Base-by-base conservation (phyloP, 1,139 yeast species). In the Candida glucosophila region DNA sequence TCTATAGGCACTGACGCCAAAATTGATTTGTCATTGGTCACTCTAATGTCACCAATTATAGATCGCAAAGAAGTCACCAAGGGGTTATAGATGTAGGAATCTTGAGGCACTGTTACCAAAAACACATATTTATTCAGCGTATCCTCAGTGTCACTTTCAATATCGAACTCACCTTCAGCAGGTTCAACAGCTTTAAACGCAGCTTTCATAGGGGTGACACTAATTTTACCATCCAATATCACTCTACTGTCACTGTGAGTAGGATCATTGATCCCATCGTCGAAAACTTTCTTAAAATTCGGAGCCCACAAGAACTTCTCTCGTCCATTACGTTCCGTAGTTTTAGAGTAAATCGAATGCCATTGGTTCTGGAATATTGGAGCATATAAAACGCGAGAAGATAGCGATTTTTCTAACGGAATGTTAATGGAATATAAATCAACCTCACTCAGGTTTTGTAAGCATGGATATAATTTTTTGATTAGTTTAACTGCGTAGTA, bases 131-230 rank as follows among this genome's bases (percentile, higher is more conserved):
- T 22, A 3, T 24, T 20, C 13, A 23, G 24, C 6, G 22, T 27
- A 3, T 29, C 27, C 5, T 26, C 36, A 12, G 37, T 48, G 43
- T 40, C 44, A 37, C 52, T 56, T 17, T 41, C 43, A 23, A 72
- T 44, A 3, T 39, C 36, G 19, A 78, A 58, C 42, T 77, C 78
- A 7, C 93, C 93, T 18, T 52, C 46, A 21, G 70, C 52, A 4
- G 75, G 74, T 16, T 41, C 50, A 6, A 74, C 68, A 19, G 67
- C 68, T 33, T 66, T 65, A 52, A 80, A 88, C 2, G 75, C 67
- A 1, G 96, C 95, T 40, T 72, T 69, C 36, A 90, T 54, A 0
- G 95, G 95, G 4, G 96, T 83, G 8, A 90, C 90, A 42, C 92
- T 76, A 25, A 60, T 50, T 10, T 74, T 74, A 27, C 63, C 63